Evolutionary conservation across 2,329 filamentous ascomycete species (phyloP), one percentile per base, ranked within the genome.

Genomic region (Fusarium nodosum): DNA sequence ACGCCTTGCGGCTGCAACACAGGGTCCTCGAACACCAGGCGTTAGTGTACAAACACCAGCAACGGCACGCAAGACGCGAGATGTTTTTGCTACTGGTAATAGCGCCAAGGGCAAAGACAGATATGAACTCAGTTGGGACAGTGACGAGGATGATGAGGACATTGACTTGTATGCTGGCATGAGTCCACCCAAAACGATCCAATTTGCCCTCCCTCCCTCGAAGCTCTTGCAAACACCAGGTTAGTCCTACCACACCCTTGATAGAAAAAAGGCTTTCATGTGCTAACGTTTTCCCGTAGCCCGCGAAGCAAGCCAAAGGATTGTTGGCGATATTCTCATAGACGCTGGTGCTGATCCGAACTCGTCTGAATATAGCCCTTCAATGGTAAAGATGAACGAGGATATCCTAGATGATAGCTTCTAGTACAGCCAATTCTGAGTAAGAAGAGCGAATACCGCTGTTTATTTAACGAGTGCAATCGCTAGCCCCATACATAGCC

Each of bases 101-200:
- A 74, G 74, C 1, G 66, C 58, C 7, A 69, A 68, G 24, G 76
- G 72, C 20, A 77, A 79, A 51, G 77, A 79, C 30, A 81, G 77
- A 60, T 86, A 88, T 55, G 88, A 90, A 75, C 88, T 90, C 59
- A 85, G 84, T 20, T 96, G 93, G 90, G 91, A 94, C 55, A 92
- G 90, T 73, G 91, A 94, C 65, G 90, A 89, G 58, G 91, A 91
- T 30, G 87, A 89, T 12, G 87, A 90, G 50, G 87, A 87, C 39
- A 85, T 85, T 26, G 87, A 85, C 42, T 76, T 88, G 8, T 90
- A 91, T 61, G 87, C 86, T 9, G 93, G 90, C 8, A 91, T 94
- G 80, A 97, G 93, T 75, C 96, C 96, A 30, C 96, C 96, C 0
- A 98, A 98, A 84, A 96, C 93, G 13, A 94, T 97, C 64, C 92